Base-by-base conservation (phyloP, 2,329 filamentous ascomycete genomes). In the Sporothrix inflata region DNA sequence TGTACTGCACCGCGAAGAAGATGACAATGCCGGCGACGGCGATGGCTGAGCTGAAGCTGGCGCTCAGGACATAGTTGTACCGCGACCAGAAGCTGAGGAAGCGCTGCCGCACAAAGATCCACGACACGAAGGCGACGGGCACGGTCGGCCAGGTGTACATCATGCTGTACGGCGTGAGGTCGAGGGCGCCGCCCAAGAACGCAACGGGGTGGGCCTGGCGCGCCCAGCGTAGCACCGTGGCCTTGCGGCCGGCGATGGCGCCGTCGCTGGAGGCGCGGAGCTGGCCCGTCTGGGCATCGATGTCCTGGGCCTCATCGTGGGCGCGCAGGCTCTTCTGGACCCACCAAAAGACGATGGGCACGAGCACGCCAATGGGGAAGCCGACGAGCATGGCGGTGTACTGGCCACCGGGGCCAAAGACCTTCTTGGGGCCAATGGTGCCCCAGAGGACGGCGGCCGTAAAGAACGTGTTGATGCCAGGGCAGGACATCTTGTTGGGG, bases 401-500 rank as follows among this genome's bases (percentile, higher is more conserved):
- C 72, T 84, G 82, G 5, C 85, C 84, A 9, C 82, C 78, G 21
- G 79, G 79, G 53, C 83, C 84, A 77, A 87, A 87, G 75, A 88
- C 84, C 57, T 85, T 83, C 19, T 80, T 77, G 1, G 87, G 86
- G 0, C 87, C 89, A 71, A 91, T 88, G 21, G 88, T 83, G 72
- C 89, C 89, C 88, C 88, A 89, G 71, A 89, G 85, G 4, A 89
- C 83, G 30, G 86, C 87, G 21, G 85, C 85, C 30, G 87, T 88
- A 81, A 87, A 90, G 77, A 90, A 90, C 0, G 88, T 87, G 38
- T 84, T 84, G n/a, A 86, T 85, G 60, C 84, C 83, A 8, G 88
- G 88, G 77, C 88, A 90, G 24, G 81, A 86, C 75, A 88, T 86
- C 66, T 85, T 83, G 76, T 85, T 84, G 1, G 77, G 40, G 74